These are phyloP conservation scores for Saccharomycopsis fibuligera DNA, from an alignment of 805 yeast genomes.

Conservation along the genomic window DNA sequence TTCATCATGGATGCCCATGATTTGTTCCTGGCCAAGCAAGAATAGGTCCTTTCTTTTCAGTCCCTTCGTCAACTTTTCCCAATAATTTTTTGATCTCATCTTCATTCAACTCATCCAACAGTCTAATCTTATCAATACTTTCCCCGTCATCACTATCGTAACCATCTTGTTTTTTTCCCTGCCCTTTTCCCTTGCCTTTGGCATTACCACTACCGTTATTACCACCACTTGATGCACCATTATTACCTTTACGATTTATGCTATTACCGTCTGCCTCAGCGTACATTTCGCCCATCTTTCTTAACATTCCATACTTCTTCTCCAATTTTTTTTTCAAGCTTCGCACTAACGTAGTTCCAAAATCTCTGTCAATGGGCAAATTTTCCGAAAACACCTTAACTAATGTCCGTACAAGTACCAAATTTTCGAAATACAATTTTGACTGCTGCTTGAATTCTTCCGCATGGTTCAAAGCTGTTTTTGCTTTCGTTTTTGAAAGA, in stretches of 20 bases:
- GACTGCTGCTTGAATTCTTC: constrained; percentile 26
- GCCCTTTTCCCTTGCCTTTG: no score
- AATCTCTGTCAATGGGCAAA: constrained; percentile 46
- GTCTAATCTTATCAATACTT: constrained; percentile 18
- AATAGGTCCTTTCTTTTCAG: constrained; percentile 28
- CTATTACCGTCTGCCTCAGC: no score
- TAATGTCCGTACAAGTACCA: constrained; percentile 38
- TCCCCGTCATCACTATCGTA: no score
- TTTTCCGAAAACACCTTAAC: constrained; percentile 37
- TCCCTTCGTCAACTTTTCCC: constrained; percentile 20
- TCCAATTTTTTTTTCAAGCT: constrained; percentile 27
- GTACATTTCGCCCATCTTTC: constrained; percentile 20
- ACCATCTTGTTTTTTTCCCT: no score
- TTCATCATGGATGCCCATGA: constrained; percentile 55
- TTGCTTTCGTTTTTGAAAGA: not conserved
- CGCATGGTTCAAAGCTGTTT: constrained; percentile 21
- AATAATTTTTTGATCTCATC: constrained; percentile 20
- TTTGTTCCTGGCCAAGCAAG: constrained; percentile 64
- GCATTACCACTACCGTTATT: constrained; percentile 24
- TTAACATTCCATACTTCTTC: constrained; percentile 26
- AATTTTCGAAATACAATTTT: constrained; percentile 30
- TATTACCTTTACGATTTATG: no score
- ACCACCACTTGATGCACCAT: no score
- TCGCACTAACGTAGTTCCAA: constrained; percentile 39
- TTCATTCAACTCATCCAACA: constrained; percentile 22